Evolutionary conservation across 202 grass and related monocot genomes (phyloP), one percentile per base, ranked within the genome.

Genomic region (Eragrostis tef): DNA sequence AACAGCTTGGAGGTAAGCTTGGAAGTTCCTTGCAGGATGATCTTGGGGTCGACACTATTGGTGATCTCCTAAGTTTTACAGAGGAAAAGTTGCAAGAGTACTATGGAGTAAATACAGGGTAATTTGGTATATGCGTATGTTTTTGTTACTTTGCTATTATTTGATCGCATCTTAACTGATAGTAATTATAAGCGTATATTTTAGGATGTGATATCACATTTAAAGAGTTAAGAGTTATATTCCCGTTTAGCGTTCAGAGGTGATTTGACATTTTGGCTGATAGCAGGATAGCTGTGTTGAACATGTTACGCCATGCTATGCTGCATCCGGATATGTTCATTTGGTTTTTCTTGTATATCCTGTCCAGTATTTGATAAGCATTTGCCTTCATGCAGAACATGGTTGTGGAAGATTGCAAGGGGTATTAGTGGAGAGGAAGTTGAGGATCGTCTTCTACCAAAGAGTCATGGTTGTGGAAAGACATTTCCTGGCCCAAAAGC

Each of bases 361-460:
- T 79, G 24, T 79, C 41, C 62, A 61, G 25, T 78, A 10, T 50
- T 48, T 50, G 2, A 13, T 43, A 72, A 66, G 22, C 25, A 25
- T 0, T 50, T 7, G 11, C 65, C 36, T 57, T 84, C 70, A 58
- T 70, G 46, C 67, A 97, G 94, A 74, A 89, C 91, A 2, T 97
- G 92, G 95, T 78, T 98, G 81, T 98, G 92, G 95, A 98, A 93
- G 64, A 94, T 91, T 79, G 88, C 92, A 60, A 94, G 95, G 87
- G 95, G 95, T 31, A 81, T 93, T 85, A 94, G 84, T 19, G 92
- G 92, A 52, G 95, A 94, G 75, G 90, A 91, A 93, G 92, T 94
- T 71, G 92, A 89, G 86, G 92, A 98, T 64, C 88, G 95, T 67
- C 84, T 98, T 93, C 73, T 98, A 85, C 88, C 90, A 7, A 94